These are phyloP conservation scores for Scedosporium minutisporum DNA, from an alignment of 2,329 filamentous ascomycete genomes.

Conservation along the genomic window DNA sequence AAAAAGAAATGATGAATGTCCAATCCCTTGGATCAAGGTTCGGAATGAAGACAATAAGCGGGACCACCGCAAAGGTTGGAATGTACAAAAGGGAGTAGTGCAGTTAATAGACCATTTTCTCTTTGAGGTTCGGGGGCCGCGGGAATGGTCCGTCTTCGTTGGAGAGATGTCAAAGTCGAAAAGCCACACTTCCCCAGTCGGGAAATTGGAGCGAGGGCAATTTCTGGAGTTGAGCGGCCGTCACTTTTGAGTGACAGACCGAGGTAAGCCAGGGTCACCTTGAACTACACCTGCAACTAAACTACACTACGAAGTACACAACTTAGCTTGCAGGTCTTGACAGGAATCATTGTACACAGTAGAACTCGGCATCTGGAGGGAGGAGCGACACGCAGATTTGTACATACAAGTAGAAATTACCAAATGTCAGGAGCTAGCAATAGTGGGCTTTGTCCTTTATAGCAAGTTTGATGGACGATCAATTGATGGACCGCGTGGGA, in stretches of 20 bases:
- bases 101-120: not conserved
- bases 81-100: not conserved
- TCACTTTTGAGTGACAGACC: not conserved
- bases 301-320: too few relatives aligned
- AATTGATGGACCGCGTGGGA: not conserved
- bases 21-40: not conserved
- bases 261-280: not conserved
- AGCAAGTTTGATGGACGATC: too few relatives aligned
- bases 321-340: too few relatives aligned
- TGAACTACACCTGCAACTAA: too few relatives aligned
- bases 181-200: not conserved
- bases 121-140: not conserved
- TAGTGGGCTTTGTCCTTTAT: too few relatives aligned
- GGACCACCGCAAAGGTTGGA: not conserved
- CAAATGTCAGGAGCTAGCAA: not conserved
- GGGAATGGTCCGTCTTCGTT: not conserved
- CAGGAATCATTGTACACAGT: too few relatives aligned
- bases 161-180: not conserved
- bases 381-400: not conserved
- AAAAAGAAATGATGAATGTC: not conserved
- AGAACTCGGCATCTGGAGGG: too few relatives aligned
- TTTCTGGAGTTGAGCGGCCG: not conserved
- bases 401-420: not conserved
- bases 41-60: not conserved
- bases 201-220: slow-evolving; percentile 4